Base-by-base conservation (phyloP, 2,329 filamentous ascomycete species). In the Botrytis paeoniae region DNA sequence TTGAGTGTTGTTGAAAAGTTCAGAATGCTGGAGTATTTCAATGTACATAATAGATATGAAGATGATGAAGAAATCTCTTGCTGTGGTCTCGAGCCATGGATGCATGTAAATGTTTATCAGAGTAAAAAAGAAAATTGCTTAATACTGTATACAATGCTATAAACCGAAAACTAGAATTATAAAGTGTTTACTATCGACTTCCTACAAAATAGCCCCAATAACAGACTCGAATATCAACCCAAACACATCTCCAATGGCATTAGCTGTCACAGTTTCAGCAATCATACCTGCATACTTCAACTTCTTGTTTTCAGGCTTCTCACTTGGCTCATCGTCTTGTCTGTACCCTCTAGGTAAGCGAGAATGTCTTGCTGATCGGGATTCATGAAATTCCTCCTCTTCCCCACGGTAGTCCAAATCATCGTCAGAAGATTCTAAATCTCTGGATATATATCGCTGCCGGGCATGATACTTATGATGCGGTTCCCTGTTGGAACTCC, bases 251-350 rank as follows among this genome's bases (percentile, higher is more conserved):
- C 59, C 59, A 22, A 71, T 29, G 10, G 59, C 59, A 64, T 48
- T 71, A 51, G 69, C 43, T n/a, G 59, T 54, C 20, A 64, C 69
- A 7, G 16, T 71, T 45, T 71, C 43, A 37, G 69, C 43, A 41
- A 64, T 64, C 8, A 57, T 4, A 18, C 48, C 37, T 43, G 45
- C 45, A 9, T 41, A 64, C 51, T 57, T 71, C 32, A 60, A 32
- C 5, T 71, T 64, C 43, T 57, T 54, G 14, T 16, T 51, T n/a
- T 32, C 9, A 32, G 69, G 45, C 32, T 64, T 63, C 5, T 9
- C 35, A 18, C 20, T n/a, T 18, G 60, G 22, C 22, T 20, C 60
- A 8, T 64, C 25, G 20, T 43, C 60, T 29, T 16, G 22, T 32
- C 9, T 9, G 39, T 29, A 5, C 5, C 18, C 29, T 25, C 29